Evolutionary conservation across 2,329 filamentous ascomycete species (phyloP), one percentile per base, ranked within the genome.

Genomic region (Penicillium sp.): DNA sequence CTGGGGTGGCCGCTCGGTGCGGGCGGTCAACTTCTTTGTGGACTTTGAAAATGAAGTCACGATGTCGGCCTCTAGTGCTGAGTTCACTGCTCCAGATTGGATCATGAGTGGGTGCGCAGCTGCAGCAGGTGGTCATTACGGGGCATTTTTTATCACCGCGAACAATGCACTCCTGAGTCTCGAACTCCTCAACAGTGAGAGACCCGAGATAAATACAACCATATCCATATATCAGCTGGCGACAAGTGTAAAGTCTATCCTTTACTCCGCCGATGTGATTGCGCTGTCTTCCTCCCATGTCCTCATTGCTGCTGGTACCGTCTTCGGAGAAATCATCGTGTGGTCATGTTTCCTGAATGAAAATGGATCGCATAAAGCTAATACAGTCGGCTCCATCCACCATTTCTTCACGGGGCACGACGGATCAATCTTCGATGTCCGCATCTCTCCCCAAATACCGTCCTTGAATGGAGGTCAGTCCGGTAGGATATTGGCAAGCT

Each of bases 301-400:
- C 43, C 80, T 97, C 19, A 83, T 97, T 48, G 90, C 91, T 7
- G 89, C 89, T 3, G 94, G 94, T 1, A 97, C 94, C 0, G 91
- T 93, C 1, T 97, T 97, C 73, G 94, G 94, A 3, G 92, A 97
- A 72, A 89, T 99, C 33, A 80, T 97, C 36, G 83, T 96, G 16
- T 97, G 94, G 94, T 89, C 87, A 61, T 91, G 85, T 63, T 75
- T 77, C 44, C 63, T 81, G 22, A 42, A 58, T 42, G 48, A 55
- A 1, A 42, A 43, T 38, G 51, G 63, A 14, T 44, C 55, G 17
- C 44, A 55, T 14, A 54, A 46, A 9, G 31, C 59, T 10, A 45
- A 62, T 35, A 68, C 68, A 28, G 60, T 61, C 25, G 70, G 75
- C 14, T 74, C 71, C 5, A 77, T 81, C 14, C 82, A 85, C 62